These are phyloP conservation scores for Magnusiomyces ingens DNA, from an alignment of 1,139 yeast genomes.

Conservation along the genomic window DNA sequence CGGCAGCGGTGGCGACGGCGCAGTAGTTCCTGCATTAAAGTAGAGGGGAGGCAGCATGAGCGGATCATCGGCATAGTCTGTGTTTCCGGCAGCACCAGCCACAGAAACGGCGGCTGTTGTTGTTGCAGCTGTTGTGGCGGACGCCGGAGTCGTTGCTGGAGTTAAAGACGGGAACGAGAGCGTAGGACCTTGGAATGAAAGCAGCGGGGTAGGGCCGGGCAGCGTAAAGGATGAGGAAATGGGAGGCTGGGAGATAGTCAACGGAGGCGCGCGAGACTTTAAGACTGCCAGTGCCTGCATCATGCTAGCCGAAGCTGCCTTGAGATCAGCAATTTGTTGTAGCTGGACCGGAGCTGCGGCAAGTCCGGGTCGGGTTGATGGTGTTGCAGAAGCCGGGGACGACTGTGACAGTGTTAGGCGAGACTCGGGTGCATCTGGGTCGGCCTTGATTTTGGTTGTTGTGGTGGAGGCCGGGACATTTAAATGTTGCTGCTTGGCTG, in stretches of 20 bases:
- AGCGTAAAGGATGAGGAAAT: too few species aligned
- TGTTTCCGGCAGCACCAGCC: not conserved
- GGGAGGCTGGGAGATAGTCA: too few species aligned
- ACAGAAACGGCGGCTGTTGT: not conserved
- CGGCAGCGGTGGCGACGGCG: not conserved
- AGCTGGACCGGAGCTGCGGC: too few species aligned
- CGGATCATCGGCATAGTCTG: not conserved
- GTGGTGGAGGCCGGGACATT: too few species aligned
- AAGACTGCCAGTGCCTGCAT: not conserved
- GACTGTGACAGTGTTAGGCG: not conserved
- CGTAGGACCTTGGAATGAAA: too few species aligned
- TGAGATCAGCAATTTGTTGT: slow-evolving; percentile 1
- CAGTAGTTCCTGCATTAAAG: not conserved
- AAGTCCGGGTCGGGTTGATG: not conserved
- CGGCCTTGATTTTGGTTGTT: not conserved
- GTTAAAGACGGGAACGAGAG: too few species aligned
- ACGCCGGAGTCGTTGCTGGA: not conserved
- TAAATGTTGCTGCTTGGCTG: too few species aligned
- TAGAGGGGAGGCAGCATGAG: not conserved
- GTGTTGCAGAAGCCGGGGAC: not conserved
- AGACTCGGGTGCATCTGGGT: too few species aligned
- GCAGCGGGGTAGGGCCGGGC: too few species aligned
- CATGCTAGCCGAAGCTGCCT: not conserved
- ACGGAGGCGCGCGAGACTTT: not conserved
- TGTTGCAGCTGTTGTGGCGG: not conserved